Conservation (phyloP, 73 alveolate genomes). For the Paramecium octaurelia region DNA sequence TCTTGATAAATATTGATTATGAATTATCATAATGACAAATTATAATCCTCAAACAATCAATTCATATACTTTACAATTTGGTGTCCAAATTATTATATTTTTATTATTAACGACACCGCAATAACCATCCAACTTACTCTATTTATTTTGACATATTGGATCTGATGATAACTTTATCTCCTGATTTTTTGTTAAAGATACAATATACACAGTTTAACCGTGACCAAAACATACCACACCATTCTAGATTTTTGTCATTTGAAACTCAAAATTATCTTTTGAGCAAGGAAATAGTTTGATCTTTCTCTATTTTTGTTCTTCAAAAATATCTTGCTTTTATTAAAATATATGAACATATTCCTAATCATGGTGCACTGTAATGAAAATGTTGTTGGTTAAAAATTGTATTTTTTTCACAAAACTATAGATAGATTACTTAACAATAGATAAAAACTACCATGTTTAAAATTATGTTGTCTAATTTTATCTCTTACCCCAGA, state of each 20-base stretch:
- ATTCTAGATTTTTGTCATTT: not conserved
- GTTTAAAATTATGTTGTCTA: not conserved
- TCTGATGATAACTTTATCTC: not conserved
- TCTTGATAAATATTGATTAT: no score
- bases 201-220: not conserved
- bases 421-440: not conserved
- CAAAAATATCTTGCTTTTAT: not conserved
- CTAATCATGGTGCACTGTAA: not conserved
- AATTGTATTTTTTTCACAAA: not conserved
- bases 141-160: not conserved
- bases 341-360: not conserved
- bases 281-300: not conserved
- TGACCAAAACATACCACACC: not conserved
- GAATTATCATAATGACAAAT: not conserved
- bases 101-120: not conserved
- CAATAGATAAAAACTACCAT: not conserved
- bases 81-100: not conserved
- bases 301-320: not conserved
- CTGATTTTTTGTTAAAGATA: not conserved
- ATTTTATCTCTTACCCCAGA: not conserved
- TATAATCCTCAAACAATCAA: not conserved
- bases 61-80: not conserved
- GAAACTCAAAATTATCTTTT: not conserved
- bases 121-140: not conserved
- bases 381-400: not conserved